Evolutionary conservation across 2,329 filamentous ascomycete species (phyloP), one percentile per base, ranked within the genome.

Genomic region (Phaeosphaeria sp.): DNA sequence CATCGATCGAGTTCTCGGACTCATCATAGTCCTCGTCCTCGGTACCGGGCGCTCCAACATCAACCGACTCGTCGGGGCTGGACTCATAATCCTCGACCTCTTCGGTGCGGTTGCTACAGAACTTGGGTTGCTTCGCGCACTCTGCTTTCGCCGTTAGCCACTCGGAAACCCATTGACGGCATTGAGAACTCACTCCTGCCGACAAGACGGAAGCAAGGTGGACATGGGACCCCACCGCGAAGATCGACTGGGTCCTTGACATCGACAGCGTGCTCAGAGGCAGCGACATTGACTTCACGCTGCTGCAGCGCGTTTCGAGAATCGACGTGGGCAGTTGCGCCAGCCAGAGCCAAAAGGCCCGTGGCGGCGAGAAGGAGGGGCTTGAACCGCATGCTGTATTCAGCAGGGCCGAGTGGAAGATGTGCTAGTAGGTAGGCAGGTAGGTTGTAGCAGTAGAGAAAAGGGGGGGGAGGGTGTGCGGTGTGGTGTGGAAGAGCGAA

Each of bases 321-420:
- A n/a, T 22, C n/a, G 9, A 20, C 7, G 33, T 17, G 17, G 21
- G 17, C 21, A 30, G 51, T 33, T 5, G 51, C 44, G 45, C 18
- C 21, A 17, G 15, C 33, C 21, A 53, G 30, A 15, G 27, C 51
- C n/a, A 53, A 13, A 18, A 48, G 33, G 51, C 51, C 44, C 17
- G 43, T 21, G 33, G 33, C 43, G 27, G 22, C 30, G 30, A 53
- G 30, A 7, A 25, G 7, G 33, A 40, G 13, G 44, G 27, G 13
- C n/a, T 20, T 42, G 44, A 48, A 48, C 25, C 39, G 39, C 51
- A 53, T 53, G 24, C n/a, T 47, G n/a, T 42, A n/a, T 44, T 21
- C 18, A 22, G 42, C 11, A 18, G 18, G 18, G 42, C n/a, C 11
- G n/a, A 9, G 18, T 21, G 40, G 18, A 17, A 42, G 40, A 18